Evolutionary conservation across 2,329 filamentous ascomycete genomes (phyloP), one percentile per base, ranked within the genome.

Genomic region (Aspergillus alliaceus): DNA sequence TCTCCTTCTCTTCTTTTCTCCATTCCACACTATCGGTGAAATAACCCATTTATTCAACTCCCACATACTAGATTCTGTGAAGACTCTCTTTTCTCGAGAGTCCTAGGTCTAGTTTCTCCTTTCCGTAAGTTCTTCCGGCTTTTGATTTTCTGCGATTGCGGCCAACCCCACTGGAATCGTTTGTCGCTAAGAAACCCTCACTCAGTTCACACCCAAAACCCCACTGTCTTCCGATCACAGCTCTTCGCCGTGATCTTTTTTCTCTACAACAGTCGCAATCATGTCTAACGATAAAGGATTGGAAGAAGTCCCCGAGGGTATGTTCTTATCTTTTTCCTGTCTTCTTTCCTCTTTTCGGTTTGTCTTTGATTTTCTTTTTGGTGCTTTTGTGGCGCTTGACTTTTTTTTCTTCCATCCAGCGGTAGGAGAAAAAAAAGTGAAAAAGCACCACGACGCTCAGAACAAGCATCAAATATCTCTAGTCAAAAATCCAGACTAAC

Each of bases 231-330:
- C 57, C 86, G 88, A 84, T 91, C 86, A 79, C 83, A 85, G 89
- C 31, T 40, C 44, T 87, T 84, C 87, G 89, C 87, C 89, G 90
- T 86, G 88, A 84, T 86, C 79, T n/a, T n/a, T 64, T 60, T 42
- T 75, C 74, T 58, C 60, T 73, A 73, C 72, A 65, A 75, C 71
- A 81, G 84, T 82, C 88, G 88, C 91, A 93, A 97, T 90, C 86
- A 98, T 98, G 93, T 76, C 79, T 61, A 88, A 89, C 79, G 90
- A 91, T 74, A 96, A 96, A 86, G 93, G 93, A 86, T 91, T 98
- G 84, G 93, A 97, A 86, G 93, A 98, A 80, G 89, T 96, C 82
- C 89, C 91, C 78, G 92, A 96, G 85, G 86, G 91, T 96, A 84
- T 84, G 91, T 87, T 64, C 56, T 56, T 37, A 34, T 58, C 39